Base-by-base conservation (phyloP, 768 basidiomycete genomes). In the Hypholoma fasciculare region DNA sequence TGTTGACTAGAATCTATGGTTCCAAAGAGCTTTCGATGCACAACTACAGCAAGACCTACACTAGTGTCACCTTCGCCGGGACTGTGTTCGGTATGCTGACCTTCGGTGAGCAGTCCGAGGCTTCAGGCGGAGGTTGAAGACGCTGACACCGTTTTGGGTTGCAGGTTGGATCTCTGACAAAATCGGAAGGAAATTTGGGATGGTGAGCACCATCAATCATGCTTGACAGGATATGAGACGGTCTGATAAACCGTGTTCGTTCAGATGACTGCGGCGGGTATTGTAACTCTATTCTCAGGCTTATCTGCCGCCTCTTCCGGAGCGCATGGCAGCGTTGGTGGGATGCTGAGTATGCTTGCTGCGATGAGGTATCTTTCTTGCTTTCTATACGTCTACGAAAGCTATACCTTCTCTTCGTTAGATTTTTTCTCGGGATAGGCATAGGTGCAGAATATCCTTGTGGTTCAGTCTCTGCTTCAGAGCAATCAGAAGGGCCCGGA, bases 391-490 rank as follows among this genome's bases (percentile, higher is more conserved):
- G 3, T 6, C 40, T 34, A 34, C 42, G 34, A 37, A 47, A 14
- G 23, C 27, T n/a, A 30, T 38, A 27, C 40, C 46, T 20, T 5
- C 53, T 44, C 38, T 37, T 20, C 57, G 1, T 16, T 19, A 92
- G 92, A 6, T 96, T 96, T 77, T 71, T 96, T 1, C 79, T 95
- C 46, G 96, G 96, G 39, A 88, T 96, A 52, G 94, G 94, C 19
- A 81, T 94, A 0, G 92, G 93, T 4, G 91, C 90, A 5, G 91
- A 92, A 70, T 96, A 96, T 63, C 95, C 95, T 4, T 92, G 92
- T 61, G 94, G 95, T 20, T 90, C 89, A 0, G 92, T 94, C 16
- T 90, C 93, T 7, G 89, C 89, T 7, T 89, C 92, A 1, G 96
- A 97, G 67, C 91, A 94, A 66, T 90, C 93, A 2, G 96, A 97